These are phyloP conservation scores for Penicillium crustosum DNA, from an alignment of 2,329 filamentous ascomycete genomes.

Conservation along the genomic window DNA sequence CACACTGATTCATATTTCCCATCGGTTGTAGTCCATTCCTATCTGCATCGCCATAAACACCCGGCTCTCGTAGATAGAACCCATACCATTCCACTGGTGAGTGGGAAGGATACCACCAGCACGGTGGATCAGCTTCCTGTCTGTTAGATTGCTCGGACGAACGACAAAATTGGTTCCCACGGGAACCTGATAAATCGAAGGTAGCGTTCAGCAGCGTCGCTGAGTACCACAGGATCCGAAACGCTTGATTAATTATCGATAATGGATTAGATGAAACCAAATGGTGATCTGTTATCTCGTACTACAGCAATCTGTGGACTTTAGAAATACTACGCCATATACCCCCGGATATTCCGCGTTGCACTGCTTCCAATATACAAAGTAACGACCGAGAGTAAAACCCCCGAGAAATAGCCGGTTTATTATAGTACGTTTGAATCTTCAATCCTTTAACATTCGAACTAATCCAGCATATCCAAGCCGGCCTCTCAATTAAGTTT, in stretches of 20 bases:
- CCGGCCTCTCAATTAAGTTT: background rate
- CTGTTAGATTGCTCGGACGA: too few relatives aligned
- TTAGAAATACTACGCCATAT: background rate
- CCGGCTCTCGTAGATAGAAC: too few relatives aligned
- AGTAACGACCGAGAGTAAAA: background rate
- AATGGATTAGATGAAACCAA: background rate
- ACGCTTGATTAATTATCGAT: too few relatives aligned
- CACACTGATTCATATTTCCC: too few relatives aligned
- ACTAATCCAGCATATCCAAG: background rate
- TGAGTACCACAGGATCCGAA: too few relatives aligned
- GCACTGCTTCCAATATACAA: background rate
- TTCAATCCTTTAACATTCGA: background rate
- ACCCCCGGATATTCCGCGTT: background rate
- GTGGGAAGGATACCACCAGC: too few relatives aligned
- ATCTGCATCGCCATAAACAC: too few relatives aligned
- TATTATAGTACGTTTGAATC: background rate
- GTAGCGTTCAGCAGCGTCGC: background rate
- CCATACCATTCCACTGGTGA: too few relatives aligned
- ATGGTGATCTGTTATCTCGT: background rate
- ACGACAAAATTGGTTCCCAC: too few relatives aligned
- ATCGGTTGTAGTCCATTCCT: too few relatives aligned
- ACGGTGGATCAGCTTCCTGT: too few relatives aligned
- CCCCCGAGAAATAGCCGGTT: background rate
- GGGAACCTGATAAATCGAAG: too few relatives aligned
- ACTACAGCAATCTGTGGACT: background rate